phyloP scores from a whole-genome alignment of 1,139 yeast genomes.

The Candida sp. region DNA sequence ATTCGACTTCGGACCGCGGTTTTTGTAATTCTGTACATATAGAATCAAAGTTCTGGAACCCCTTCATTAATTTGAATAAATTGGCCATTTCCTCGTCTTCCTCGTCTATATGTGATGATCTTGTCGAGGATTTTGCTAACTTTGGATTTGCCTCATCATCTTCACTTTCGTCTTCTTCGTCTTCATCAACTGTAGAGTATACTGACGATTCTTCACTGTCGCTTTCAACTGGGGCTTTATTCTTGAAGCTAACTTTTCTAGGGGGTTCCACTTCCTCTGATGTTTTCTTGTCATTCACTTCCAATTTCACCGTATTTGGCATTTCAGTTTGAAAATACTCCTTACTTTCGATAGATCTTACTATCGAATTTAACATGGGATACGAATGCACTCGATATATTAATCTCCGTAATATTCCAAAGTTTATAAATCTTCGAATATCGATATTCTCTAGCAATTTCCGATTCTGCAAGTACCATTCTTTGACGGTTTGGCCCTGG shows the following conservation, averaged over 20 bases:
- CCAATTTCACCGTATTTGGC: constrained; percentile 6
- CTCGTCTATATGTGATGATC: constrained; percentile 9
- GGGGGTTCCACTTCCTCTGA: not conserved
- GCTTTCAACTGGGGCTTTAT: constrained; percentile 17
- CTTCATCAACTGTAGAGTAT: constrained; percentile 16
- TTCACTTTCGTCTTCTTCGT: constrained; percentile 4
- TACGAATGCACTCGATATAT: constrained; percentile 78
- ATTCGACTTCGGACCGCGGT: constrained; percentile 54
- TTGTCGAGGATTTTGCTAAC: constrained; percentile 1
- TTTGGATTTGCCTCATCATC: not conserved
- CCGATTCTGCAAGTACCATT: constrained; percentile 73
- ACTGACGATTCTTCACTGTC: constrained; percentile 7
- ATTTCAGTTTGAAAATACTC: constrained; percentile 8
- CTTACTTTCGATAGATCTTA: constrained; percentile 31
- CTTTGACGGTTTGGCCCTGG: constrained; percentile 74
- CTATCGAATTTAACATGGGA: constrained; percentile 52
- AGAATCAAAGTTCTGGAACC: constrained; percentile 65
- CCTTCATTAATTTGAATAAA: constrained; percentile 47
- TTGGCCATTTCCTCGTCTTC: constrained; percentile 26
- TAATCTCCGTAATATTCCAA: constrained; percentile 80
- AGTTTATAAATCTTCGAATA: constrained; percentile 76
- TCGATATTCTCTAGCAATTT: constrained; percentile 64
- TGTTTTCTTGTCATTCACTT: constrained; percentile 3
- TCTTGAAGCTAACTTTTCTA: not conserved
- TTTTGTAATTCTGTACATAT: constrained; percentile 67